Evolutionary conservation across 2,329 filamentous ascomycete genomes (phyloP).

Genomic region (Elsinoe ampelina): DNA sequence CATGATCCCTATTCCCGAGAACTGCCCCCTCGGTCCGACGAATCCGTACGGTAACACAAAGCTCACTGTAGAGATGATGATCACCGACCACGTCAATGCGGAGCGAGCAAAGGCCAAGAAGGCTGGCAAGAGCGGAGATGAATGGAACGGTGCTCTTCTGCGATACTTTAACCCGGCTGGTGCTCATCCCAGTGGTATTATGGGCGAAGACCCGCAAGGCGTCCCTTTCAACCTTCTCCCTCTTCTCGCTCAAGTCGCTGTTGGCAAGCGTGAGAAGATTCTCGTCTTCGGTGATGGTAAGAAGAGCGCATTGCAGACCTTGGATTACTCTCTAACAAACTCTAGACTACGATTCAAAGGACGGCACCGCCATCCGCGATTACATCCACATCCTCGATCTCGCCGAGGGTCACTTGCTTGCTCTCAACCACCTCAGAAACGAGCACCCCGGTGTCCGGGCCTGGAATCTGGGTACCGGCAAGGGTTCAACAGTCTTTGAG

Average conservation of each 20-base stretch:
- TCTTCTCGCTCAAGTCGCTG: constrained; percentile 88
- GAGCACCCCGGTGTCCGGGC: constrained; percentile 82
- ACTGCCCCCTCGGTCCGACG: constrained; percentile 90
- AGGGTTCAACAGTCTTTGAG: constrained; percentile 90
- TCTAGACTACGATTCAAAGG: constrained; percentile 77
- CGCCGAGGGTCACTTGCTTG: constrained; percentile 73
- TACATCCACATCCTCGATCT: constrained; percentile 97
- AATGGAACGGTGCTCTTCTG: constrained; percentile 88
- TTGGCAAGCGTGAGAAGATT: constrained; percentile 87
- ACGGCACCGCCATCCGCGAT: constrained; percentile 90
- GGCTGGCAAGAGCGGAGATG: constrained; percentile 63
- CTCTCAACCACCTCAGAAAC: constrained; percentile 79
- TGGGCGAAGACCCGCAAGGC: constrained; percentile 96
- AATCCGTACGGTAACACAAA: constrained; percentile 98
- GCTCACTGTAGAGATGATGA: constrained; percentile 80
- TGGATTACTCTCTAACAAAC: constrained; percentile 20
- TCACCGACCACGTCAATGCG: constrained; percentile 81
- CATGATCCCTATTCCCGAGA: constrained; percentile 98
- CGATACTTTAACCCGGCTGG: constrained; percentile 98
- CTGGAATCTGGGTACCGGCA: constrained; percentile 94
- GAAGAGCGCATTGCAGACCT: constrained; percentile 15
- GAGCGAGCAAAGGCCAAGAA: constrained; percentile 77
- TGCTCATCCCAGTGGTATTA: constrained; percentile 87
- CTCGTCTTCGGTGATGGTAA: constrained; percentile 86
- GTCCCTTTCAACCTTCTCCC: constrained; percentile 94